Evolutionary conservation across 805 yeast species (phyloP), one percentile per base, ranked within the genome.

Genomic region (Pichia scutulata): DNA sequence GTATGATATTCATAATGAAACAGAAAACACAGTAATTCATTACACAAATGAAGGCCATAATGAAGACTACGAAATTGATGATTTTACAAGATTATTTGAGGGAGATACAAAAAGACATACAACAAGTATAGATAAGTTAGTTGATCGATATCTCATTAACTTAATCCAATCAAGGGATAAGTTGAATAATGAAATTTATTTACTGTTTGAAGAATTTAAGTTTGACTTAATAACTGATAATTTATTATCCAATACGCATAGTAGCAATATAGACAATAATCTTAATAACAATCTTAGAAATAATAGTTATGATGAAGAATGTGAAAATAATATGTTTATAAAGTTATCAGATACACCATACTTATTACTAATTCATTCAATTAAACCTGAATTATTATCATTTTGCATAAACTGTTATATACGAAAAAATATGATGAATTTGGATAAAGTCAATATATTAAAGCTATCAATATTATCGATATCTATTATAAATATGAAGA

Each of bases 201-300:
- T 18, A 14, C 7, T 37, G 1, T 43, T 47, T 43, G 54, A 51
- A 28, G 51, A 48, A 26, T 48, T 47, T 14, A 48, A 51, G 25
- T 51, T 51, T 44, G 54, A 51, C 28, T 36, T 51, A 6, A 45
- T 51, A 18, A 30, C 48, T 9, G 44, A 47, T 24, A 46, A 47
- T 24, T 37, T 51, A 21, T 28, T 46, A 16, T 12, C 47, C 7
- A 41, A 47, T 12, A 23, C 41, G 12, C 18, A 42, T 18, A 13
- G 25, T 3, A 28, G 6, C 28, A 28, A 9, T 6, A 42, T 16
- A 24, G 23, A 16, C n/a, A 28, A 43, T 16, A 18, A 33, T 14
- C 7, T 22, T 7, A 18, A 19, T 5, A 13, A 10, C 6, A 30
- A 41, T 19, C 7, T 4, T 8, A 14, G 7, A 10, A 24, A 19